A percentile compares a stretch with the other conserved stretches of the same genome.
These are phyloP conservation scores for Talaromyces pinophilus DNA, from an alignment of 2,329 filamentous ascomycete genomes.

Conservation along the genomic window DNA sequence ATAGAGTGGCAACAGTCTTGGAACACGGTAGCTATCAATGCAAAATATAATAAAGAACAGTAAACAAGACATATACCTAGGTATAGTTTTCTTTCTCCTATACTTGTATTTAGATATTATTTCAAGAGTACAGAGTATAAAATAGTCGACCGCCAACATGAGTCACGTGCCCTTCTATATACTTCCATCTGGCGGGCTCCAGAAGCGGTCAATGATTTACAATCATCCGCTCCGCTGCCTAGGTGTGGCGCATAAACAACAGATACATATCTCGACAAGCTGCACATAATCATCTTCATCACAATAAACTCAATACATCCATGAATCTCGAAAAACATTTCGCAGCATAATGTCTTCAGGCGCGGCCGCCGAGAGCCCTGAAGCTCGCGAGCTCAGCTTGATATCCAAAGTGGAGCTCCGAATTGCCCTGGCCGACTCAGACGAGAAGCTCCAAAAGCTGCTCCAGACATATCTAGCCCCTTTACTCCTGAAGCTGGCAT, in stretches of 20 bases:
- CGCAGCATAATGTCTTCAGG: conserved; percentile 36
- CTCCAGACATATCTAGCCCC: conserved; percentile 78
- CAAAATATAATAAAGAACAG: not conserved
- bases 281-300: not conserved
- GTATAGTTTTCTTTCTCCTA: no score
- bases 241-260: conserved; percentile 7
- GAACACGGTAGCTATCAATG: not conserved
- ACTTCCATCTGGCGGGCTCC: conserved; percentile 15
- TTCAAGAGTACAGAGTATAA: no score
- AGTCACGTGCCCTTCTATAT: conserved; percentile 18
- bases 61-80: no score
- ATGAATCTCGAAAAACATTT: not conserved
- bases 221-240: not conserved
- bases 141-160: no score
- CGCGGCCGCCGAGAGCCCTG: conserved; percentile 35
- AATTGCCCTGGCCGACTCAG: conserved; percentile 79
- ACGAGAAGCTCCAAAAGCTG: conserved; percentile 76
- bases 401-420: conserved; percentile 83
- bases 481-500: conserved; percentile 81
- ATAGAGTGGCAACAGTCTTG: not conserved
- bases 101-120: no score
- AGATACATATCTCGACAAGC: not conserved
- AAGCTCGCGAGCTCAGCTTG: conserved; percentile 73
- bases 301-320: not conserved
- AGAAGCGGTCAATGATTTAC: conserved; percentile 16